Evolutionary conservation across 306 rosid species (phyloP), one percentile per base, ranked within the genome.

Genomic region (Acacia melanoxylon): DNA sequence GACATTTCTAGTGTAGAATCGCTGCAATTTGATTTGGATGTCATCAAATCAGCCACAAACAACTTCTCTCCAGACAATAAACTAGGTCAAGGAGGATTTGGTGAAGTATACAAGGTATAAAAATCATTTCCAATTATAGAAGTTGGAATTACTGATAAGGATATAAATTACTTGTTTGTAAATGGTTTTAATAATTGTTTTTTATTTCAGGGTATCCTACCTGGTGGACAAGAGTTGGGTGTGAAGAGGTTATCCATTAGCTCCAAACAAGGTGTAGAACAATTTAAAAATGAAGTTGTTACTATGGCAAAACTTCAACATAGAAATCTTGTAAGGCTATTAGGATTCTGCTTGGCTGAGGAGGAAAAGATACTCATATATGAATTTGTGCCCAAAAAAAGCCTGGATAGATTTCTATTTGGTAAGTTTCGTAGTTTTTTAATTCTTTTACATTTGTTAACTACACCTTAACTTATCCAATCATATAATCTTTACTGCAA

Each of bases 231-330:
- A 69, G 51, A 77, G 17, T 56, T 85, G 45, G 89, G 89, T 9
- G 87, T 84, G 69, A 88, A 88, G 77, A 88, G 91, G 65, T 65
- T 88, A 22, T 85, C 88, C 5, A 63, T 17, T 45, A 22, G 19
- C 8, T 88, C 89, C 42, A 15, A 72, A 2, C 89, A 85, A 83
- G 91, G 91, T 2, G 27, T 11, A 29, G 68, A 27, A 20, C 80
- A 88, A 41, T 83, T 85, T 49, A 80, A 83, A 25, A 88, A 80
- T 41, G 91, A 88, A 63, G 78, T 88, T n/a, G 12, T 83, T 48
- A 56, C 86, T 37, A 71, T 88, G 10, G 52, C 73, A 22, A 68
- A 68, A 19, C 73, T 68, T 68, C 49, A 68, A 20, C 73, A 68
- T 7, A 40, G 49, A 68, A 65, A 65, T 24, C 69, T 31, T 31